phyloP scores from a whole-genome alignment of 179 eudicot species.

The Actinidia arguta region DNA sequence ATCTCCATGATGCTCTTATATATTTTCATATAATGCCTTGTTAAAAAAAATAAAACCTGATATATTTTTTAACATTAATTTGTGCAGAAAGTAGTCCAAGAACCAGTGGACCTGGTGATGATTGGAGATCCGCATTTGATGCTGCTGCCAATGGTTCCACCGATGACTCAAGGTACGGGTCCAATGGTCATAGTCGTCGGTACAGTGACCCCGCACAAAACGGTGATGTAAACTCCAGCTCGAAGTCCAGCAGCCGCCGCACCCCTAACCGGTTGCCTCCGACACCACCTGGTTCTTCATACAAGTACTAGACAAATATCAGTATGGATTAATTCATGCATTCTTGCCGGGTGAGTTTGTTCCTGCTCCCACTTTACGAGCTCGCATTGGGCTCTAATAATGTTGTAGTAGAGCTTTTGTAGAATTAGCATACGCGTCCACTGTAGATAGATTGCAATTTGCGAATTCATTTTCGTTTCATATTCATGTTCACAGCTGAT shows the following conservation, averaged over 20 bases:
- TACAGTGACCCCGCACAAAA: constrained; percentile 86
- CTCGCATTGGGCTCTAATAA: constrained; percentile 41
- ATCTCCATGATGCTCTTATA: too few relatives aligned
- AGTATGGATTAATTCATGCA: constrained; percentile 19
- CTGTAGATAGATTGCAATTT: constrained; percentile 64
- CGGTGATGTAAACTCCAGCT: constrained; percentile 66
- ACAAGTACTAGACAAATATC: constrained; percentile 41
- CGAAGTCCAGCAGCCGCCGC: constrained; percentile 83
- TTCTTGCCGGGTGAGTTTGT: constrained; percentile 48
- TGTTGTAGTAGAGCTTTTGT: constrained; percentile 47
- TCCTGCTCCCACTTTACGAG: constrained; percentile 37
- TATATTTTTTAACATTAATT: constrained; percentile 9
- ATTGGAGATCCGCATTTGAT: constrained; percentile 98
- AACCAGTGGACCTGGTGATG: constrained; percentile 77
- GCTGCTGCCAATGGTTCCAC: constrained; percentile 76
- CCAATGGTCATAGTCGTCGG: constrained; percentile 77
- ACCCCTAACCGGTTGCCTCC: constrained; percentile 97
- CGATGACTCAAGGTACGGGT: constrained; percentile 54
- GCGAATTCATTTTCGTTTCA: constrained; percentile 1
- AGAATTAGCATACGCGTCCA: constrained; percentile 40
- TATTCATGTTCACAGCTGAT: constrained; percentile 37
- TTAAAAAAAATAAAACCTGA: too few relatives aligned
- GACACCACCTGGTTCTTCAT: constrained; percentile 86
- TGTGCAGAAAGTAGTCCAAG: constrained; percentile 86
- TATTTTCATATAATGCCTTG: too few relatives aligned